Evolutionary conservation across 2,329 filamentous ascomycete genomes (phyloP), one percentile per base, ranked within the genome.

Genomic region (Ophioceras dolichostomum): DNA sequence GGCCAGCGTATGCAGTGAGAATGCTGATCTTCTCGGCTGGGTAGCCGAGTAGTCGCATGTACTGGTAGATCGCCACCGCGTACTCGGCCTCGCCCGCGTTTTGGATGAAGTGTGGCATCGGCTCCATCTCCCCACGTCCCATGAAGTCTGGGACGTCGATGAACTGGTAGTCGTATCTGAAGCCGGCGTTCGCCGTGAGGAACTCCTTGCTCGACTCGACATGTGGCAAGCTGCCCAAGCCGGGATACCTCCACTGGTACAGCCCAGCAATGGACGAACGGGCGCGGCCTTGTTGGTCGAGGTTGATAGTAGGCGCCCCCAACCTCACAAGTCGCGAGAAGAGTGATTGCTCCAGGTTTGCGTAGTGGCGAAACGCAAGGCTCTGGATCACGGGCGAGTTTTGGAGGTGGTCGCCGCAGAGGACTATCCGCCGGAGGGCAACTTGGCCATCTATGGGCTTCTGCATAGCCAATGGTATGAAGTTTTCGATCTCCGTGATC

Each of bases 11-110:
- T 0, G 89, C 94, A 3, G 88, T 83, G 38, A 98, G 67, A 42
- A 98, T 94, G 34, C 76, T 85, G 49, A 98, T 95, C 52, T 81
- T 75, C 14, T 64, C 58, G 1, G 84, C 83, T 5, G 91, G 85
- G 49, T 98, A 98, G 14, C 89, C 91, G 4, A 98, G 75, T 16
- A 98, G 67, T 16, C 91, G 80, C 91, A 98, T 96, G 56, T 96
- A 98, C 61, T 94, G 87, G 61, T 79, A 98, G 21, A 98, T 71
- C 3, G 91, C 91, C 19, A 96, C 91, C 2, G 87, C 83, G 55
- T 96, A 98, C 60, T 98, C 93, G 3, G 91, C 91, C 60, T 98
- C 91, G 33, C 91, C 91, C 32, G 96, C 62, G 51, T 98, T 98
- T 57, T 96, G 89, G 38, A 96, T 81, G 57, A 94, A 98, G 59